Evolutionary conservation across 345 rosid genomes (phyloP), one percentile per base, ranked within the genome.

Genomic region (Eucalyptus dawsonii): DNA sequence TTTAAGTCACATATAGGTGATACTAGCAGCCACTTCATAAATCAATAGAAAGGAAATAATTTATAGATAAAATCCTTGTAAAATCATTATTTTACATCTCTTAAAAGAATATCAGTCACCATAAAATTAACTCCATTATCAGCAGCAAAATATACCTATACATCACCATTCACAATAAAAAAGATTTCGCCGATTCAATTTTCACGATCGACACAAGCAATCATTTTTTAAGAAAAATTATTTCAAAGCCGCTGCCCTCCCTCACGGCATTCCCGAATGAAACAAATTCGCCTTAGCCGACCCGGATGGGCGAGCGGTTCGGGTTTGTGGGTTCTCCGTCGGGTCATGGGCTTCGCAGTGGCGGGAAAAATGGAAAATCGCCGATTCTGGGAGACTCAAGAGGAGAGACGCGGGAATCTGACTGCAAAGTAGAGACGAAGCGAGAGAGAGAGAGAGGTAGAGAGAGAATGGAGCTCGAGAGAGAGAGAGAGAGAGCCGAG

Each of bases 391-490:
- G 56, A 53, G 56, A 7, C 56, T 53, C 24, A 31, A 65, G 72
- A 65, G 5, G 42, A 67, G 40, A 15, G 40, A 31, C 40, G 80
- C 40, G 10, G 80, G 19, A 3, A 67, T 31, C 11, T 31, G 42
- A 31, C 2, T 2, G 42, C 80, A 16, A 4, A 67, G 76, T 1
- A n/a, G 76, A n/a, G 76, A 65, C 37, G 76, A 9, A 67, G 80
- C 21, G 0, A 65, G 76, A 8, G 40, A 67, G 80, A 31, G 80
- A 7, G 37, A 9, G 47, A 24, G 51, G 10, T 24, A 86, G 88
- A 86, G 90, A 60, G 89, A 85, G 90, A 90, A 93, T 94, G 97
- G 97, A 92, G 89, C 31, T 89, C 86, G 87, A 49, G 27, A 83
- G 88, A 62, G 34, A 34, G 34, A 34, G 34, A 34, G 87, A 91